phyloP scores from a whole-genome alignment of 345 rosid genomes.

The Cardamine occulta region DNA sequence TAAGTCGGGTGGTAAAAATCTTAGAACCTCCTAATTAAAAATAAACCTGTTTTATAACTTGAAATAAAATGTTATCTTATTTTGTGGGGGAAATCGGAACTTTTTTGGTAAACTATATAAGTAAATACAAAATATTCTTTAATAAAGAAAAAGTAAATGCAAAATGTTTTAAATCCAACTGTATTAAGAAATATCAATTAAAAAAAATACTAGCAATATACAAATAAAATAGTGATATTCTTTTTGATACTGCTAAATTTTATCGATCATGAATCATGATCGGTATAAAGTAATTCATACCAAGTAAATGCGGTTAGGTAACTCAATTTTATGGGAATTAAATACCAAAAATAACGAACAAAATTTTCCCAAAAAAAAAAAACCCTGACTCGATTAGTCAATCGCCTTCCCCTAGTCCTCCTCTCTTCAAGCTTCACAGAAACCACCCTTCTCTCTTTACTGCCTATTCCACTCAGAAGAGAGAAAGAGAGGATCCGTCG shows the following conservation, averaged over 20 bases:
- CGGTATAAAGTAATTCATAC: neutral
- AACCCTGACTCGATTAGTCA: constrained; percentile 36
- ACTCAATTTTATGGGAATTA: neutral
- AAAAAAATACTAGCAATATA: neutral
- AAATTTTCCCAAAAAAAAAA: neutral
- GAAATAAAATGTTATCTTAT: neutral
- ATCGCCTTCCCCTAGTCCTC: constrained; percentile 37
- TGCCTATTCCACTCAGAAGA: constrained; percentile 18
- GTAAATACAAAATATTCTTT: too few species aligned
- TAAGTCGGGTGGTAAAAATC: too few species aligned
- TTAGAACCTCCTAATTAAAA: too few species aligned
- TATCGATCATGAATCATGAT: too few species aligned
- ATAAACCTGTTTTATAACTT: too few species aligned
- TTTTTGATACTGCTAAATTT: too few species aligned
- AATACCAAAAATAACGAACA: constrained; percentile 16
- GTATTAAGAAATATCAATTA: too few species aligned
- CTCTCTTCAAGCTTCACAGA: constrained; percentile 39
- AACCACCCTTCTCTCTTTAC: constrained; percentile 42
- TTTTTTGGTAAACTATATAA: too few species aligned
- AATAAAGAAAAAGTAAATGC: too few species aligned
- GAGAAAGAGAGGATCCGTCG: constrained; percentile 38
- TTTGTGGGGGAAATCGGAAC: too few species aligned
- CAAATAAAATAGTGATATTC: neutral
- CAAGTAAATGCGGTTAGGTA: constrained; percentile 35
- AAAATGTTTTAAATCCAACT: too few species aligned